Conservation (phyloP, 305 asterid genomes). For the Rubia tinctorum region DNA sequence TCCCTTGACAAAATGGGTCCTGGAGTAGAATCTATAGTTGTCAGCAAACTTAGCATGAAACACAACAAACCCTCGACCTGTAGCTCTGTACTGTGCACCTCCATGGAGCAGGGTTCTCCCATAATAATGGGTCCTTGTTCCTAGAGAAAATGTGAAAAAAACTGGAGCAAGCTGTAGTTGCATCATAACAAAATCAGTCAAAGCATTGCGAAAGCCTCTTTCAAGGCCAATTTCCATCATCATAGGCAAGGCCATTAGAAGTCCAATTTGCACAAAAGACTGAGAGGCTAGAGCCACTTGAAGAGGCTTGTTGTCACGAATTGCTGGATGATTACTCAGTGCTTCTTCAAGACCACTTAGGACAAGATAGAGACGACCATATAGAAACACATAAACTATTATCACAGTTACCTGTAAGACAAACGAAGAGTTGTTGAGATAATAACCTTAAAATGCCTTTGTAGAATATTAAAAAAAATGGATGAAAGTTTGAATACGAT, state of each 20-base stretch:
- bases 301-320: conserved; percentile 85
- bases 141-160: conserved; percentile 92
- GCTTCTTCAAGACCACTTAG: conserved; percentile 87
- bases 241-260: conserved; percentile 98
- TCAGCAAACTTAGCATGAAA: conserved; percentile 93
- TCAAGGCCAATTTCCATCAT: conserved; percentile 99
- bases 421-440: conserved; percentile 20
- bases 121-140: conserved; percentile 86
- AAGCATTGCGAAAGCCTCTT: conserved; percentile 81
- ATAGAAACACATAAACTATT: conserved; percentile 82
- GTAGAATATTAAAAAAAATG: not conserved
- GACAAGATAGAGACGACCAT: conserved; percentile 95
- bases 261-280: conserved; percentile 89
- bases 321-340: conserved; percentile 73
- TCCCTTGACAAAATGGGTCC: conserved; percentile 96
- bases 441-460: conserved; percentile 6
- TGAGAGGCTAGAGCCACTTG: conserved; percentile 99
- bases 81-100: conserved; percentile 88
- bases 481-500: conserved; percentile 22
- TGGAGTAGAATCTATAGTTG: conserved; percentile 78
- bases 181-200: conserved; percentile 89
- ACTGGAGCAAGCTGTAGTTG: conserved; percentile 95
- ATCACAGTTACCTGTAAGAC: conserved; percentile 78
- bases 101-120: conserved; percentile 98
- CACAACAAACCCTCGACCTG: conserved; percentile 98